These are phyloP conservation scores for Ophiostoma himal-ulmi DNA, from an alignment of 2,329 filamentous ascomycete species.

Conservation along the genomic window DNA sequence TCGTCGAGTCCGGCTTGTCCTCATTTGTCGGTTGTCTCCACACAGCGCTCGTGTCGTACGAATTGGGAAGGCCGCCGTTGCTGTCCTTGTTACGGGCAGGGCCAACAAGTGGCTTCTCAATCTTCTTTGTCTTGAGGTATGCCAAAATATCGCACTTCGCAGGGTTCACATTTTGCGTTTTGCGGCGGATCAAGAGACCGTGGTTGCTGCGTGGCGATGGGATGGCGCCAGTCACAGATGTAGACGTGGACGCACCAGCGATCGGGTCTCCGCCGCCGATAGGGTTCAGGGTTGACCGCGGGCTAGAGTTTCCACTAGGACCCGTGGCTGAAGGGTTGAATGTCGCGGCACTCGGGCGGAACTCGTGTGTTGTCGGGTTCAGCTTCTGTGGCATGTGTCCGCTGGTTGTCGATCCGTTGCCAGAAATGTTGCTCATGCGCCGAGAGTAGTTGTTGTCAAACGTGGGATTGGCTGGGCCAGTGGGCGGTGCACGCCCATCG, in stretches of 20 bases:
- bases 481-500: slow-evolving; percentile 66
- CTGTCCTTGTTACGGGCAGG: slow-evolving; percentile 57
- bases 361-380: slow-evolving; percentile 67
- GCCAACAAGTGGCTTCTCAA: slow-evolving; percentile 34
- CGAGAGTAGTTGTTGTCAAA: slow-evolving; percentile 49
- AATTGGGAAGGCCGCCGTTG: slow-evolving; percentile 76
- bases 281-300: slow-evolving; percentile 55
- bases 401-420: slow-evolving; percentile 29
- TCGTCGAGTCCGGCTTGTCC: slow-evolving; percentile 61
- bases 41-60: slow-evolving; percentile 77
- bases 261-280: slow-evolving; percentile 24
- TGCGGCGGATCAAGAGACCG: slow-evolving; percentile 55
- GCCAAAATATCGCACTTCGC: slow-evolving; percentile 58
- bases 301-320: slow-evolving; percentile 66
- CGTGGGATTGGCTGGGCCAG: slow-evolving; percentile 58
- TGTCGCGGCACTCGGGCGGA: slow-evolving; percentile 74
- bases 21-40: slow-evolving; percentile 60
- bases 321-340: slow-evolving; percentile 65
- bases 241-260: slow-evolving; percentile 25
- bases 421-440: slow-evolving; percentile 45
- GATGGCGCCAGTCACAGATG: slow-evolving; percentile 9
- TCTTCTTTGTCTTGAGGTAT: slow-evolving; percentile 49
- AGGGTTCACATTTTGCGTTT: slow-evolving; percentile 64
- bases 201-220: slow-evolving; percentile 15
- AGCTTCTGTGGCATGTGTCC: slow-evolving; percentile 51